A percentile compares a stretch with the other conserved stretches of the same genome.
These are phyloP conservation scores for Lodderomyces pseudojiufengensis DNA, from an alignment of 1,139 yeast species.

Conservation along the genomic window DNA sequence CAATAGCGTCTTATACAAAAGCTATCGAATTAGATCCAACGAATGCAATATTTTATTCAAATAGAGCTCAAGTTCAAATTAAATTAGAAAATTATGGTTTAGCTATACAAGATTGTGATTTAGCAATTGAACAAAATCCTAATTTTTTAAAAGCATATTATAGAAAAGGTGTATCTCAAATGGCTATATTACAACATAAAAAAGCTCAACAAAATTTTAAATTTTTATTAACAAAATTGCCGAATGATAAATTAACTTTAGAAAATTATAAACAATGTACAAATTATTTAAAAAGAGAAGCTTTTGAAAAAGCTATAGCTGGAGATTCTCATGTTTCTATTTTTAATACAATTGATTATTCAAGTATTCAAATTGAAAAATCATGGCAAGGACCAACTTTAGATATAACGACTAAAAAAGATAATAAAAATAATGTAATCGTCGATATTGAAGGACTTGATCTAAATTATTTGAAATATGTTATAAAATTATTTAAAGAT, in stretches of 20 bases:
- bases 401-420: conserved; percentile 32
- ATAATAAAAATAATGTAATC: conserved; percentile 16
- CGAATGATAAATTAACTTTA: conserved; percentile 67
- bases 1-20: conserved; percentile 65
- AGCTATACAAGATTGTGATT: conserved; percentile 74
- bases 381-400: conserved; percentile 65
- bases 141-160: conserved; percentile 72
- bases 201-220: conserved; percentile 73
- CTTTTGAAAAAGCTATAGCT: conserved; percentile 86
- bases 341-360: conserved; percentile 43
- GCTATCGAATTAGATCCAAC: conserved; percentile 70
- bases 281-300: conserved; percentile 64
- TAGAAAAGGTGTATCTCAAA: conserved; percentile 78
- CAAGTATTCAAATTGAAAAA: conserved; percentile 51
- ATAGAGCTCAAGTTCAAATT: conserved; percentile 87
- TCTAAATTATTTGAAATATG: conserved; percentile 52
- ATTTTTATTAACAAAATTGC: conserved; percentile 57
- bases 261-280: conserved; percentile 63
- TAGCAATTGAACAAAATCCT: conserved; percentile 66
- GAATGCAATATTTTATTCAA: conserved; percentile 76
- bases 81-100: conserved; percentile 83
- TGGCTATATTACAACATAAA: conserved; percentile 73
- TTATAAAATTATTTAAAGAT: conserved; percentile 65
- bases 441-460: conserved; percentile 36
- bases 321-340: conserved; percentile 46